These are phyloP conservation scores for Cercospora canescens DNA, from an alignment of 2,329 filamentous ascomycete species.

Conservation along the genomic window DNA sequence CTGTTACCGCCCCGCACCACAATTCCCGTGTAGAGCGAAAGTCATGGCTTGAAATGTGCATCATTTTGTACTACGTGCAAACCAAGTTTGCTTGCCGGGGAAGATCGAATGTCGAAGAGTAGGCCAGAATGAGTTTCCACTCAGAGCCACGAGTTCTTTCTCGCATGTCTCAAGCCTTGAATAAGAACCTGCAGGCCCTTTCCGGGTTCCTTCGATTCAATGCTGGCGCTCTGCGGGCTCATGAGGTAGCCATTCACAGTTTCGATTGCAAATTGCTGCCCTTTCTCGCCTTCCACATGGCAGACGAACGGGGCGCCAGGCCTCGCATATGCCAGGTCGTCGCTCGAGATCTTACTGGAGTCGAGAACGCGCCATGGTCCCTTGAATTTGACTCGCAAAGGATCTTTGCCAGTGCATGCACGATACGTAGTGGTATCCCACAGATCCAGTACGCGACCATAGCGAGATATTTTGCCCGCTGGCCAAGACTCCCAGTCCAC, in stretches of 20 bases:
- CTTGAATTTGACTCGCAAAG: constrained; percentile 25
- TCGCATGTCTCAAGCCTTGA: constrained; percentile 12
- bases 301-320: constrained; percentile 7
- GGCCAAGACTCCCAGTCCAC: constrained; percentile 61
- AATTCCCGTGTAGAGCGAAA: background rate
- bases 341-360: background rate
- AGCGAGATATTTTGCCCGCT: constrained; percentile 55
- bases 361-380: constrained; percentile 25
- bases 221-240: constrained; percentile 23
- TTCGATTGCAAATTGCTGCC: constrained; percentile 17
- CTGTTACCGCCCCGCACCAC: background rate
- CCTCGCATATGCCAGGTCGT: background rate
- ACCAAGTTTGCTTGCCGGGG: background rate
- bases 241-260: constrained; percentile 24
- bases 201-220: constrained; percentile 27
- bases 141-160: constrained; percentile 8
- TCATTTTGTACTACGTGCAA: background rate
- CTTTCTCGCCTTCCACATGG: constrained; percentile 3
- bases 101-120: background rate
- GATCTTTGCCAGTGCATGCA: constrained; percentile 13
- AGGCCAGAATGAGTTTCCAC: background rate
- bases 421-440: constrained; percentile 56
- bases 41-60: background rate
- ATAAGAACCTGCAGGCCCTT: constrained; percentile 21
- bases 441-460: constrained; percentile 62